Base-by-base conservation (phyloP, 2,329 filamentous ascomycete genomes). In the Alternaria angustiovoidea region DNA sequence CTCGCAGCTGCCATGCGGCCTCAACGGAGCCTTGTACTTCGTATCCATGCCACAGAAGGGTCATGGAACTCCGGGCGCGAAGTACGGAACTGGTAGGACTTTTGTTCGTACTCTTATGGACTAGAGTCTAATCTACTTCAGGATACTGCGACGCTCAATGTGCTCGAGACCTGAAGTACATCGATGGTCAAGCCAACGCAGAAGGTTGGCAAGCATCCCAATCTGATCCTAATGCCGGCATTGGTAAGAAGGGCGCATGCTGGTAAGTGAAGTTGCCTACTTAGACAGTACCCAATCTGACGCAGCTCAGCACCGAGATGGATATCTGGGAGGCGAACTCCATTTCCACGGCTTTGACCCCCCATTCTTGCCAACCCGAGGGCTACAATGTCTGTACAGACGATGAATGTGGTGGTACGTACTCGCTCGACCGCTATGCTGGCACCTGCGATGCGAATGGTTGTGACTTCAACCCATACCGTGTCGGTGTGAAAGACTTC, bases 401-500 rank as follows among this genome's bases (percentile, higher is more conserved):
- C 38, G 81, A 52, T 14, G 41, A 34, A 1, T 78, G 75, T 47
- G 75, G 75, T 9, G 73, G 82, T 77, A 55, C 85, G 82, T 75
- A 78, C 75, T 65, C 80, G 79, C 57, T 88, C 30, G 78, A 83
- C 64, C 86, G 88, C 56, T 89, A 90, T 70, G 81, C 74, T 16
- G 87, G 88, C 41, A 80, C 83, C 58, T 90, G 88, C 72, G 89
- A 91, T 69, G 85, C 86, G 55, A 87, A 89, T 67, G 88, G 88
- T 41, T 91, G 88, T 71, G 88, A 90, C 75, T 90, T 70, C 65
- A 76, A 75, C 62, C 69, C 70, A 2, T 90, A 84, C 83, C 87
- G 88, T 68, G 81, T 86, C 78, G 89, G 88, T 61, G 83, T 88
- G 77, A 81, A 80, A 58, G 79, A 77, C 73, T 91, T 88, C 80